These are phyloP conservation scores for Cladosporium halotolerans DNA, from an alignment of 2,329 filamentous ascomycete genomes.

Conservation along the genomic window DNA sequence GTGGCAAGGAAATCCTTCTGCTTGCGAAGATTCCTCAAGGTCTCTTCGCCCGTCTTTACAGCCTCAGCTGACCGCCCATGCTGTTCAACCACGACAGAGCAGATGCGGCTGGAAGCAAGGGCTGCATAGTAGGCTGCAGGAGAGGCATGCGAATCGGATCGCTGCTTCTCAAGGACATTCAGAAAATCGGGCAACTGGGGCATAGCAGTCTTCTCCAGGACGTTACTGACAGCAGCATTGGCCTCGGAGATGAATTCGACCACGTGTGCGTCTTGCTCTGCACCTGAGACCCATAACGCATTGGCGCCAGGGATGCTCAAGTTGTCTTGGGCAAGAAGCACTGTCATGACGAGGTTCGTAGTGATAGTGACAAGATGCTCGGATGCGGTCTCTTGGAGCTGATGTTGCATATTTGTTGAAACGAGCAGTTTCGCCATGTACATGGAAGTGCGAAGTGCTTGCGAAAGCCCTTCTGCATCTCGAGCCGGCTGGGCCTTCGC, in stretches of 20 bases:
- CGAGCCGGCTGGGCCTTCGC: slow-evolving; percentile 12
- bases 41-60: slow-evolving; percentile 31
- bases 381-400: slow-evolving; percentile 26
- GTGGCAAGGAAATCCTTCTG: slow-evolving; percentile 41
- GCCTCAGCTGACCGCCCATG: slow-evolving; percentile 35
- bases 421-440: slow-evolving; percentile 59
- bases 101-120: slow-evolving; percentile 33
- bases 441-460: slow-evolving; percentile 67
- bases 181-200: neutral
- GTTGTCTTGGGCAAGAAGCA: slow-evolving; percentile 55
- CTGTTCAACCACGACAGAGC: slow-evolving; percentile 36
- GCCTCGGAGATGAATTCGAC: slow-evolving; percentile 48
- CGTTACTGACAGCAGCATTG: slow-evolving; percentile 39
- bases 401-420: slow-evolving; percentile 27
- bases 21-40: slow-evolving; percentile 27
- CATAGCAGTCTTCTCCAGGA: neutral
- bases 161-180: neutral
- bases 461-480: slow-evolving; percentile 64
- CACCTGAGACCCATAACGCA: slow-evolving; percentile 42
- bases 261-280: slow-evolving; percentile 47
- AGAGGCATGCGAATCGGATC: neutral
- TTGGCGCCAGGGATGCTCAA: slow-evolving; percentile 51
- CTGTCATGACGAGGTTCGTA: slow-evolving; percentile 46
- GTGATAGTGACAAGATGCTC: slow-evolving; percentile 25
- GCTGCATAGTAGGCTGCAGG: slow-evolving; percentile 37